A percentile compares a stretch with the other conserved stretches of the same genome.
Evolutionary conservation across 768 basidiomycete species (phyloP).

Genomic region (Auricularia auricula-judae): DNA sequence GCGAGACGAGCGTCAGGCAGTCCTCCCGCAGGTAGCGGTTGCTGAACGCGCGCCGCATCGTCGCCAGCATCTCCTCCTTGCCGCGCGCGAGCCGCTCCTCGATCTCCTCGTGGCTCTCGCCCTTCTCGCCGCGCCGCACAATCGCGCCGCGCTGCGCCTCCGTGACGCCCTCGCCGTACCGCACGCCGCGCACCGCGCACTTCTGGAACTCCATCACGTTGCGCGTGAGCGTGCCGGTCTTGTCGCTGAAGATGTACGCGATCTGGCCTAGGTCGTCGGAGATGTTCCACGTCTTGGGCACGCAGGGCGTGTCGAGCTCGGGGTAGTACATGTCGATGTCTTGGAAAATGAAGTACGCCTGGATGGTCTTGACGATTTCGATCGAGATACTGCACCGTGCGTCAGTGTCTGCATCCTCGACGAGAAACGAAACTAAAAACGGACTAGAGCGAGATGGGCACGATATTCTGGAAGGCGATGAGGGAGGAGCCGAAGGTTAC

Average conservation of each 20-base stretch:
- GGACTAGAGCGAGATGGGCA: slow-evolving; percentile 79
- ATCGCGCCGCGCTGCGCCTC: slow-evolving; percentile 93
- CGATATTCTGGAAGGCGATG: slow-evolving; percentile 95
- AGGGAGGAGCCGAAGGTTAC: slow-evolving; percentile 90
- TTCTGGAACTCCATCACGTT: slow-evolving; percentile 99
- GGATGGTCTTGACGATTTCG: slow-evolving; percentile 96
- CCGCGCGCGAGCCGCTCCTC: slow-evolving; percentile 48
- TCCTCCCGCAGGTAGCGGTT: slow-evolving; percentile 77
- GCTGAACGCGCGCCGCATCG: slow-evolving; percentile 70
- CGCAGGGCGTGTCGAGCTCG: slow-evolving; percentile 75
- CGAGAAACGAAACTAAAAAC: background rate
- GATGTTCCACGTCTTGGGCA: slow-evolving; percentile 97
- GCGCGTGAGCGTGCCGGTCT: slow-evolving; percentile 94
- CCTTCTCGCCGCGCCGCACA: slow-evolving; percentile 58
- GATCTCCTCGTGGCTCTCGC: slow-evolving; percentile 60
- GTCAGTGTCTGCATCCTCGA: background rate
- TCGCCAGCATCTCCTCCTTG: slow-evolving; percentile 67
- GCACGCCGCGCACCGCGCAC: slow-evolving; percentile 73
- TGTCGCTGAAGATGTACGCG: slow-evolving; percentile 90
- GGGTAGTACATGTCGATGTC: slow-evolving; percentile 95
- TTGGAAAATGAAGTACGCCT: slow-evolving; percentile 93
- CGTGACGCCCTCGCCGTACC: slow-evolving; percentile 90
- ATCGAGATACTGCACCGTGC: slow-evolving; percentile 55
- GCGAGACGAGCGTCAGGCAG: slow-evolving; percentile 80
- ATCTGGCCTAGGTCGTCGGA: slow-evolving; percentile 98